phyloP scores from a whole-genome alignment of 2,329 filamentous ascomycete genomes.

The Colletotrichum sublineola region DNA sequence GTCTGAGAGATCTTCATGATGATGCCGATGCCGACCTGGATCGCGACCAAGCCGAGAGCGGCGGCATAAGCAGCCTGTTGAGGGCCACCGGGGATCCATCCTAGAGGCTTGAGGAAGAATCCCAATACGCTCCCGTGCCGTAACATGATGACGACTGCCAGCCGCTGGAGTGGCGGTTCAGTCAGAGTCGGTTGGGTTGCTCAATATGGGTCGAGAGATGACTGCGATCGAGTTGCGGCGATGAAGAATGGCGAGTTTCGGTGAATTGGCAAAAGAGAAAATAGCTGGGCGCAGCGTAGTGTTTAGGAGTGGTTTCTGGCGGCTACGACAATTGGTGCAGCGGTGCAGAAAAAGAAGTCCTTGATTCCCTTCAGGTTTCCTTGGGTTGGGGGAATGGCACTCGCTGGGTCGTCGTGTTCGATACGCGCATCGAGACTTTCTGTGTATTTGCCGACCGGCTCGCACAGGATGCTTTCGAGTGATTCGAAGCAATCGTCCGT shows the following conservation, averaged over 20 bases:
- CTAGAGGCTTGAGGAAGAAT: slow-evolving; percentile 39
- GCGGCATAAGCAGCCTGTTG: slow-evolving; percentile 46
- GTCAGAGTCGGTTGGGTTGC: not conserved
- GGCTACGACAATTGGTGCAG: not conserved
- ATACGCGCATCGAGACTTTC: slow-evolving; percentile 28
- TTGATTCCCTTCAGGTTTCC: slow-evolving; percentile 32
- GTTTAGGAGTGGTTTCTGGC: slow-evolving; percentile 5
- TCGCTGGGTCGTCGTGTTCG: slow-evolving; percentile 18
- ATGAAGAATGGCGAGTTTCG: slow-evolving; percentile 30
- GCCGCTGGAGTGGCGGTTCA: slow-evolving; percentile 23
- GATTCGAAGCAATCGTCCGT: slow-evolving; percentile 13
- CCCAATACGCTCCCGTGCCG: slow-evolving; percentile 42
- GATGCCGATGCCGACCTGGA: slow-evolving; percentile 53
- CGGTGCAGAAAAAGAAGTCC: slow-evolving; percentile 19
- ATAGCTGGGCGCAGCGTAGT: not conserved
- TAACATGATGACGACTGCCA: slow-evolving; percentile 27
- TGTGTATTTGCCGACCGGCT: not conserved
- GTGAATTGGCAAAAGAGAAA: not conserved
- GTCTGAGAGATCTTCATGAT: slow-evolving; percentile 51
- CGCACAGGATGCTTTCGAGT: not conserved
- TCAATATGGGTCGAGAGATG: not conserved
- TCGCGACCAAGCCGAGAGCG: slow-evolving; percentile 50
- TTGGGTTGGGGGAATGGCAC: slow-evolving; percentile 33
- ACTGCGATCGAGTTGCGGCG: slow-evolving; percentile 1
- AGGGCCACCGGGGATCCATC: slow-evolving; percentile 40